Conservation (phyloP, 208 protist species). For the Spongospora subterranea region DNA sequence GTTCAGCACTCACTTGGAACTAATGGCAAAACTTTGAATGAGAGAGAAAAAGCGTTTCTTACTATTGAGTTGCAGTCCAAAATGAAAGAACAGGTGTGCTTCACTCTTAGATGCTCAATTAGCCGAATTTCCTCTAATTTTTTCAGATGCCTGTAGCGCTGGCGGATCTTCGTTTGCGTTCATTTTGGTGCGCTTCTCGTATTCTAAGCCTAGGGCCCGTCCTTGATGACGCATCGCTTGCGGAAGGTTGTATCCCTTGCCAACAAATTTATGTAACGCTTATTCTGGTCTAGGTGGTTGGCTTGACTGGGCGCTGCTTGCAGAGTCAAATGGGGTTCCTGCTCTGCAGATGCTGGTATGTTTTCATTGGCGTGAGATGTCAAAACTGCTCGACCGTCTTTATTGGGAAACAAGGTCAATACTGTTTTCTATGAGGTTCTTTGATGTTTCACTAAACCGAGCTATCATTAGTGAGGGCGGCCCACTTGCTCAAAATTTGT, state of each 20-base stretch:
- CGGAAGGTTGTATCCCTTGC: background rate
- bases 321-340: background rate
- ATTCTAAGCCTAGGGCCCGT: background rate
- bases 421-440: background rate
- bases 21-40: background rate
- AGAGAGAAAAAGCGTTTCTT: background rate
- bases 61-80: background rate
- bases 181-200: constrained; percentile 48
- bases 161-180: background rate
- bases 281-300: background rate
- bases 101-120: background rate
- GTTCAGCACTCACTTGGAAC: background rate
- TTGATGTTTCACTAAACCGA: background rate
- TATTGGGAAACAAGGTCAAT: constrained; percentile 37
- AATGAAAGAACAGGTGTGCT: constrained; percentile 43
- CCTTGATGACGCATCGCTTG: background rate
- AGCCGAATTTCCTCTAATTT: background rate
- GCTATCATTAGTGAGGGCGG: background rate
- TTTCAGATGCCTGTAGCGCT: background rate
- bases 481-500: constrained; percentile 35
- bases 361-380: constrained; percentile 33
- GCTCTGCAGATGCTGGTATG: constrained; percentile 49
- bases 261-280: background rate
- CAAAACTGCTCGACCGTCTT: constrained; percentile 21
- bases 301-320: constrained; percentile 4